Base-by-base conservation (phyloP, 371 early-diverging fungal genomes). In the Mucor sp. region DNA sequence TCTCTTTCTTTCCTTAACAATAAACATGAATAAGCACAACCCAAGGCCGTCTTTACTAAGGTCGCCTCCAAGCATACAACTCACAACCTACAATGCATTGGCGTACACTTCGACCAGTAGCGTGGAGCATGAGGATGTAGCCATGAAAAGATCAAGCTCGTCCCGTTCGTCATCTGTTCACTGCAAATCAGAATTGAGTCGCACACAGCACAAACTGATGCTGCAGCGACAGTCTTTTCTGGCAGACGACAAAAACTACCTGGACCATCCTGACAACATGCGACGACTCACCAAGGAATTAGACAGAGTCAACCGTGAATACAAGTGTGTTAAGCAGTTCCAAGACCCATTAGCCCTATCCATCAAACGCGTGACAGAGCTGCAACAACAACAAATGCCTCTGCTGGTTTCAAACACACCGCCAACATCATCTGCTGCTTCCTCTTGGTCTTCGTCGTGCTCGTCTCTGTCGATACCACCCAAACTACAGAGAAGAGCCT, bases 301-400 rank as follows among this genome's bases (percentile, higher is more conserved):
- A n/a, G 83, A 83, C 19, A 77, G 84, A 47, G 79, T 85, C 7
- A 85, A 85, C 63, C 73, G 80, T 60, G 87, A 86, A 72, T 82
- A 85, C 58, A 68, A 68, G 48, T 72, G 58, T 55, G 61, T 83
- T 21, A 72, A 74, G 30, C 70, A 78, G 37, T 81, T 71, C 67
- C 76, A 79, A 62, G 77, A 83, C 60, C 84, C 84, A 7, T 62
- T 81, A 44, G 69, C 62, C 0, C 63, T 78, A 50, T 79, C 80
- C 17, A 62, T 83, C 32, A 66, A 72, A 50, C 76, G 83, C 44
- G 75, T 82, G 19, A 67, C 33, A 30, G 58, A 43, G 32, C 50
- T 57, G 58, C 58, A 61, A 25, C 33, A 41, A 30, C 67, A 60
- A 33, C 61, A 50, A 41, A 9, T 25, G 27, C 30, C 21, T 17